phyloP scores from a whole-genome alignment of 257 asterid species.

The Henckelia pumila region DNA sequence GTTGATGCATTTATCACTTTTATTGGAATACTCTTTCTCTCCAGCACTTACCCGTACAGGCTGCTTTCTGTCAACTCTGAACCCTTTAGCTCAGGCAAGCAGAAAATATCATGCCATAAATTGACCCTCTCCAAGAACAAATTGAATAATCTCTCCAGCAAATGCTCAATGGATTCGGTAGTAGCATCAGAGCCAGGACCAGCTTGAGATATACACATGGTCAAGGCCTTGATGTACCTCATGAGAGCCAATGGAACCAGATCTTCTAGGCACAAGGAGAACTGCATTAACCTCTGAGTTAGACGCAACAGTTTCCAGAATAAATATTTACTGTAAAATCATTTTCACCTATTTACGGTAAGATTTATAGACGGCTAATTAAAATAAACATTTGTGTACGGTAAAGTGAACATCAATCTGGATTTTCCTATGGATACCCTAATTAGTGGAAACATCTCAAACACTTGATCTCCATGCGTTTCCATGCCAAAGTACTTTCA shows the following conservation, averaged over 20 bases:
- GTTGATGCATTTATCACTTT: not conserved
- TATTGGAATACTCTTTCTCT: not conserved
- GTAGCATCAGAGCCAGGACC: slow-evolving; percentile 38
- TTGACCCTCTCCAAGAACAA: slow-evolving; percentile 82
- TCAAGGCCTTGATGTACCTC: slow-evolving; percentile 77
- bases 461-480: not conserved
- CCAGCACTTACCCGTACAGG: slow-evolving; percentile 59
- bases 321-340: slow-evolving; percentile 20
- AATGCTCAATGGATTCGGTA: slow-evolving; percentile 45
- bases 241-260: slow-evolving; percentile 87
- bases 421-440: slow-evolving; percentile 16
- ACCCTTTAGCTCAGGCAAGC: slow-evolving; percentile 75
- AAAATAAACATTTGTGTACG: slow-evolving; percentile 12
- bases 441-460: slow-evolving; percentile 20
- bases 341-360: not conserved
- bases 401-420: slow-evolving; percentile 6
- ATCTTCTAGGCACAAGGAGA: slow-evolving; percentile 95
- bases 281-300: slow-evolving; percentile 52
- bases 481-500: not conserved
- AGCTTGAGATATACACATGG: slow-evolving; percentile 45
- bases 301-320: slow-evolving; percentile 23
- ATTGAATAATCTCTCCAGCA: slow-evolving; percentile 83
- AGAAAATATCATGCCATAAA: slow-evolving; percentile 85
- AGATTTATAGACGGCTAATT: slow-evolving; percentile 6
- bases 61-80: slow-evolving; percentile 73